Percentiles rank a stretch among this genome's conserved stretches.
These are phyloP conservation scores for Litsea cubeba DNA, from an alignment of 164 flowering plant species.

Conservation along the genomic window DNA sequence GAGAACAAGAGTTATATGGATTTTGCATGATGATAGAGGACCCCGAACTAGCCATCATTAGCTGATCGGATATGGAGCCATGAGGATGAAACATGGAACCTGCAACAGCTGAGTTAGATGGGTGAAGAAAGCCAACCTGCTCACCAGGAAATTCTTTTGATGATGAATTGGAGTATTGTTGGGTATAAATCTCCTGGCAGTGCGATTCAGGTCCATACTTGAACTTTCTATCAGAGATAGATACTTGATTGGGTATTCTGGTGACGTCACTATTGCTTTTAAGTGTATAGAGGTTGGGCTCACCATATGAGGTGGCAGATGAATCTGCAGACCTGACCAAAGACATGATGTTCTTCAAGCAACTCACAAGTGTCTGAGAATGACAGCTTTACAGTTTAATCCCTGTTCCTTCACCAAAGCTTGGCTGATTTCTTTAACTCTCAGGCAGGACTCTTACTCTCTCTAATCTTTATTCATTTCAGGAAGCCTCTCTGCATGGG, in stretches of 20 bases:
- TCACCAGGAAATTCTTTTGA: slow-evolving; percentile 28
- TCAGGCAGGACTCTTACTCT: neutral
- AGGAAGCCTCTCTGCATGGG: neutral
- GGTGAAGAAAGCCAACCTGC: slow-evolving; percentile 19
- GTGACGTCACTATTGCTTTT: slow-evolving; percentile 31
- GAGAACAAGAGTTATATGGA: slow-evolving; percentile 18
- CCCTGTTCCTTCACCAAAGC: neutral
- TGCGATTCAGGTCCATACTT: slow-evolving; percentile 32
- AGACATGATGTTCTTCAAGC: slow-evolving; percentile 28
- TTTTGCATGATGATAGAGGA: slow-evolving; percentile 22
- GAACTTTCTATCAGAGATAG: slow-evolving; percentile 33
- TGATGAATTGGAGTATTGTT: slow-evolving; percentile 52
- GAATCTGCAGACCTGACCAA: slow-evolving; percentile 51
- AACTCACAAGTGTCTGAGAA: neutral
- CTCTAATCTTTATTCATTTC: neutral
- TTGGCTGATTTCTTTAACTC: neutral
- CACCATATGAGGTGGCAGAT: slow-evolving; percentile 42
- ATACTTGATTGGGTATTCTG: slow-evolving; percentile 30
- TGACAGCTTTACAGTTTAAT: neutral
- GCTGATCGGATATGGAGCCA: slow-evolving; percentile 23
- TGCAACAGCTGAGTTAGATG: slow-evolving; percentile 29
- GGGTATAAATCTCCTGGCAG: slow-evolving; percentile 41
- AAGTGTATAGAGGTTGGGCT: slow-evolving; percentile 33
- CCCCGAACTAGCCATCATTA: slow-evolving; percentile 13
- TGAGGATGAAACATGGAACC: slow-evolving; percentile 25